Base-by-base conservation (phyloP, 2,329 filamentous ascomycete species). In the Alternaria panax region DNA sequence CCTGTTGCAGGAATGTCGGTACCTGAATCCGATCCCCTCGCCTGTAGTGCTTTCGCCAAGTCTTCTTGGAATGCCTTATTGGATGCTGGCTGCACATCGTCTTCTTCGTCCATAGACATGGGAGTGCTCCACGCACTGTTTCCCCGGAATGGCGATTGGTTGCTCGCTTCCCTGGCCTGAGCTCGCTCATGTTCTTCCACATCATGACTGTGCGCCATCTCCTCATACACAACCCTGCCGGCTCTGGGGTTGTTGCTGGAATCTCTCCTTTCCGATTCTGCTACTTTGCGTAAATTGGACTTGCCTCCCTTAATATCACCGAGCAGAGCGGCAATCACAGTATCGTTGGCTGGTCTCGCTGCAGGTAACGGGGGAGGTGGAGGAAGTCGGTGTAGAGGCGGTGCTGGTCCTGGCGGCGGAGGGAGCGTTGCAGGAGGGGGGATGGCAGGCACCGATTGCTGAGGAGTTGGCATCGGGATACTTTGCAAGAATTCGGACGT, bases 121-220 rank as follows among this genome's bases (percentile, higher is more conserved):
- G 14, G 32, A 22, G 48, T 51, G 25, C 48, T 40, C 48, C 48
- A 51, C 16, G 22, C 18, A 40, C 34, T 51, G 18, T 38, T 36
- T 51, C 28, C 20, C 1, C 20, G 20, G 2, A 18, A 28, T 34
- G 45, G 45, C 20, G 30, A 22, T 11, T 24, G 45, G 45, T 18
- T 48, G 32, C n/a, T 34, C 12, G 45, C 20, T 30, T 41, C 32
- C 25, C 25, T 47, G 2, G 34, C 52, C n/a, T 67, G 63, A 36
- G 59, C 63, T 25, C 40, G 60, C 30, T 67, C 65, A 14, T 20
- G 53, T 24, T 38, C 60, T 54, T 67, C 60, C 2, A 64, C 60
- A 1, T 60, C 47, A 3, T 28, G 50, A 30, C 65, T 65, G 22
- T 66, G 54, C 9, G 43, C 22, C 34, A 59, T 67, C n/a, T 46